Conservation (phyloP, 2,329 filamentous ascomycete genomes). For the Didymella arachidicola region DNA sequence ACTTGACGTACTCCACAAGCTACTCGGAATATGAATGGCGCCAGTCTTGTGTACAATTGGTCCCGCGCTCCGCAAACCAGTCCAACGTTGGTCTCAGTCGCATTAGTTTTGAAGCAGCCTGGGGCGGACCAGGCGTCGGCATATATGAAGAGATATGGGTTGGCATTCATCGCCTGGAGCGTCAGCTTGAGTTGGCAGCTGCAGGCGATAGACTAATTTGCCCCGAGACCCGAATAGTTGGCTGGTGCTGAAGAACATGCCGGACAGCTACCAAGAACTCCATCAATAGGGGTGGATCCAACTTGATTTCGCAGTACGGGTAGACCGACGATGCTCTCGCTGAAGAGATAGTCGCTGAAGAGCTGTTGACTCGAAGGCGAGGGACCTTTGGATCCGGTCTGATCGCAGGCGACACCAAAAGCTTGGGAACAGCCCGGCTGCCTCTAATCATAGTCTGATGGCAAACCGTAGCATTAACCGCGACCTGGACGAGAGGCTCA, state of each 20-base stretch:
- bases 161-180: not conserved
- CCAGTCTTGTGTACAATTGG: constrained; percentile 1
- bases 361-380: constrained; percentile 1
- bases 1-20: not conserved
- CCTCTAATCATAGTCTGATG: constrained; percentile 1
- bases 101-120: not conserved
- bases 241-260: not conserved
- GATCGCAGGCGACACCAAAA: constrained; percentile 2
- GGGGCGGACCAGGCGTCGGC: constrained; percentile 1
- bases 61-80: not conserved
- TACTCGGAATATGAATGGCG: constrained; percentile 3
- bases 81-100: not conserved
- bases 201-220: not conserved
- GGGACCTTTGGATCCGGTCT: not conserved
- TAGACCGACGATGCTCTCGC: not conserved
- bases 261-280: not conserved
- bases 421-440: not conserved
- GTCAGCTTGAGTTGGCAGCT: constrained; percentile 1
- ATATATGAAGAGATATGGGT: not conserved
- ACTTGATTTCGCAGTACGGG: not conserved
- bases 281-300: not conserved
- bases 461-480: not conserved
- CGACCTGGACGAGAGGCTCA: not conserved
- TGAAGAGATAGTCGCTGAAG: not conserved
- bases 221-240: not conserved